Evolutionary conservation across 2,329 filamentous ascomycete genomes (phyloP).

Genomic region (Aspergillus versicolor): DNA sequence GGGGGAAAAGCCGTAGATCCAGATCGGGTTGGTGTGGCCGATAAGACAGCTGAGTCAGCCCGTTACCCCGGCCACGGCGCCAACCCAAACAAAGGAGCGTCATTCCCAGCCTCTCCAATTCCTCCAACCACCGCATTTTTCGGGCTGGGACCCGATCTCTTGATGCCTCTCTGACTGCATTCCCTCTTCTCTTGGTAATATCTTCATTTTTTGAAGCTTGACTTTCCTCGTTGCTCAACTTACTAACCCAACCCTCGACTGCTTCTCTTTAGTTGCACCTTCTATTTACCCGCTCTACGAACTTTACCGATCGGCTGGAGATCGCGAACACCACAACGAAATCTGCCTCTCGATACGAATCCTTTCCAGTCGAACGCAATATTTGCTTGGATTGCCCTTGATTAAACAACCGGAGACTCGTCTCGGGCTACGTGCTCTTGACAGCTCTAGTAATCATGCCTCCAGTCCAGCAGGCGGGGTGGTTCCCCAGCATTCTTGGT

Average conservation of each 20-base stretch:
- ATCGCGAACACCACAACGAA: background rate
- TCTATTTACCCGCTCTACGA: background rate
- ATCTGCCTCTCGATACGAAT: background rate
- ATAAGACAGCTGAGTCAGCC: slow-evolving; percentile 28
- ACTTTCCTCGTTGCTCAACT: background rate
- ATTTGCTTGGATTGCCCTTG: background rate
- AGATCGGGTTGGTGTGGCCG: slow-evolving; percentile 1
- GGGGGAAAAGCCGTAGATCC: background rate
- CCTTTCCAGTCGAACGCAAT: background rate
- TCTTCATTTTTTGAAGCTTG: background rate
- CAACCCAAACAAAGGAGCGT: slow-evolving; percentile 27
- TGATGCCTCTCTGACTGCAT: slow-evolving; percentile 9
- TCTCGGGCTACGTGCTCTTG: slow-evolving; percentile 39
- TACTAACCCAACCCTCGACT: slow-evolving; percentile 14
- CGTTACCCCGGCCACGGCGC: slow-evolving; percentile 27
- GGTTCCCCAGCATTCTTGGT: slow-evolving; percentile 24
- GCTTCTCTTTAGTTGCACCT: background rate
- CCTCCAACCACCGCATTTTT: slow-evolving; percentile 41
- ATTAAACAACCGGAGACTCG: slow-evolving; percentile 19
- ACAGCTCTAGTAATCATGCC: slow-evolving; percentile 31
- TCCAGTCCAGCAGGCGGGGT: slow-evolving; percentile 26
- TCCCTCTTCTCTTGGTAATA: background rate
- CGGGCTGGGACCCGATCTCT: slow-evolving; percentile 14
- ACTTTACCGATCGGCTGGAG: background rate
- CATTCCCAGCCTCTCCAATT: slow-evolving; percentile 35